These are phyloP conservation scores for Gentiana dahurica DNA, from an alignment of 257 asterid genomes.

Conservation along the genomic window DNA sequence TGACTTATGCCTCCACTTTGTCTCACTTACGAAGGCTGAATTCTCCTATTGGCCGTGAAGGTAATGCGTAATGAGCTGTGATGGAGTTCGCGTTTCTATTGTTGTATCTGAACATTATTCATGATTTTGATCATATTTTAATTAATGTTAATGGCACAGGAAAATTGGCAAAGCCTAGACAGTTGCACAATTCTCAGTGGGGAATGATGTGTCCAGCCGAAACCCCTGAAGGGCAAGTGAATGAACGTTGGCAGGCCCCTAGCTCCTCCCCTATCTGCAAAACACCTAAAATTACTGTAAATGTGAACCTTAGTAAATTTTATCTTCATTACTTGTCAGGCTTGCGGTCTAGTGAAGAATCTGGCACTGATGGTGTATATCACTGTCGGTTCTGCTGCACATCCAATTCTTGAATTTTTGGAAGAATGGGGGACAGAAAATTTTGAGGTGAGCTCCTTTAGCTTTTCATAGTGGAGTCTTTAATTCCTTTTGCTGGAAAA, in stretches of 20 bases:
- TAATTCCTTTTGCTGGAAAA: slow-evolving; percentile 2
- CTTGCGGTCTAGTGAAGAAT: slow-evolving; percentile 97
- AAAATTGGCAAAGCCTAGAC: slow-evolving; percentile 96
- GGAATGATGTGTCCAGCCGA: slow-evolving; percentile 99
- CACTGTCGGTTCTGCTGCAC: slow-evolving; percentile 97
- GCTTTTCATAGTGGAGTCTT: slow-evolving; percentile 11
- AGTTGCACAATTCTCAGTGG: slow-evolving; percentile 98
- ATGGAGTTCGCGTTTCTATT: background rate
- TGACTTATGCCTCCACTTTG: slow-evolving; percentile 95
- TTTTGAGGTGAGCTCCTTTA: slow-evolving; percentile 55
- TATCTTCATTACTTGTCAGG: slow-evolving; percentile 35
- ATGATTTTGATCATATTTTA: background rate
- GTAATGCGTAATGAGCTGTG: slow-evolving; percentile 19
- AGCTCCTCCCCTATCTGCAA: background rate
- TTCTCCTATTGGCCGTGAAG: slow-evolving; percentile 99
- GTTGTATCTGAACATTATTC: background rate
- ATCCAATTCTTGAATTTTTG: slow-evolving; percentile 87
- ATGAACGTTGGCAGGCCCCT: slow-evolving; percentile 16
- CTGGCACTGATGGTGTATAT: slow-evolving; percentile 95
- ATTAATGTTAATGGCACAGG: slow-evolving; percentile 32
- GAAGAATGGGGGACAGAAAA: slow-evolving; percentile 99
- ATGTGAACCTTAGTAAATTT: background rate
- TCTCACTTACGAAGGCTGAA: slow-evolving; percentile 91
- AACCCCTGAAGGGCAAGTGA: slow-evolving; percentile 97
- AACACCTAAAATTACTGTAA: background rate